Base-by-base conservation (phyloP, 2,329 filamentous ascomycete species). In the Stagonosporopsis cucurbitacearum region DNA sequence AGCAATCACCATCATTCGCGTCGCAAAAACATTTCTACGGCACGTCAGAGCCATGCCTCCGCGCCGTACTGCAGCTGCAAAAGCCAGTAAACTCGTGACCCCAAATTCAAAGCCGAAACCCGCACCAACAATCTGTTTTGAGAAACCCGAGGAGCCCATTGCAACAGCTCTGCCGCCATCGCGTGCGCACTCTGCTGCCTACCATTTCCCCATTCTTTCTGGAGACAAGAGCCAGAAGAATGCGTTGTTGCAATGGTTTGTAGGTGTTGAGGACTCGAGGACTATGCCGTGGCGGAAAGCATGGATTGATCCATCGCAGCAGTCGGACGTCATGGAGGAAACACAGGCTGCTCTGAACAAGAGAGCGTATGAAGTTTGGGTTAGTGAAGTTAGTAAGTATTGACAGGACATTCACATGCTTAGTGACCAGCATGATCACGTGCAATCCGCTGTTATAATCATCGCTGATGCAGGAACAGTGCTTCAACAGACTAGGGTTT, bases 331-430 rank as follows among this genome's bases (percentile, higher is more conserved):
- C 8, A 57, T 67, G 22, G 58, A 67, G 1, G 71, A 75, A n/a
- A 73, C 82, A 8, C 58, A 44, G 11, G 42, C 54, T n/a, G 70
- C 69, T 2, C 75, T 87, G 11, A 80, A 82, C 54, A 79, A 75
- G 26, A 81, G 86, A 43, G 86, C 85, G 2, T 88, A 88, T 73
- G 81, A 87, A 68, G 85, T 88, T 42, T 88, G 85, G 84, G 86
- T 88, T 66, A 85, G 82, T 65, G 86, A 88, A 74, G 83, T 87
- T 62, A 88, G 71, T 74, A 59, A 70, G 71, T 74, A 17, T 42
- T 6, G 8, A n/a, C 25, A 28, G 17, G 13, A 36, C 41, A 28
- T 20, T 40, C 6, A 12, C 6, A 4, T 4, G 39, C 25, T 26
- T 35, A 32, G 42, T 30, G n/a, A 33, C 46, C 57, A 58, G 59